Evolutionary conservation across 2,329 filamentous ascomycete genomes (phyloP).

Genomic region (Penicillium sp.): DNA sequence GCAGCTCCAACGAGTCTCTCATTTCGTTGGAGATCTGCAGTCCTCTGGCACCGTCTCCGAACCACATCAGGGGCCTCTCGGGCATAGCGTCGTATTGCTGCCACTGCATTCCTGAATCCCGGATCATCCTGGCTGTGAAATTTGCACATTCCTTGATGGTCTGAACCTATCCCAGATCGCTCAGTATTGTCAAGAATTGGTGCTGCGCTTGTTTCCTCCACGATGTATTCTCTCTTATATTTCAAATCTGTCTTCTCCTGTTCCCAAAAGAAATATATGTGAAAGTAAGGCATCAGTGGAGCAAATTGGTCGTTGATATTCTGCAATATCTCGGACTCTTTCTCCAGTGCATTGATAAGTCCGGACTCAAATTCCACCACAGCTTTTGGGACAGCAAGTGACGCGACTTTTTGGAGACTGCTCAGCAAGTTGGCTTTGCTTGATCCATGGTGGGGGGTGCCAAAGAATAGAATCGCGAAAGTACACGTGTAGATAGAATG

Average conservation of each 20-base stretch:
- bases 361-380: conserved; percentile 38
- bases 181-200: conserved; percentile 38
- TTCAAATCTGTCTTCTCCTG: conserved; percentile 37
- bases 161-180: conserved; percentile 33
- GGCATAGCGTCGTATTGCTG: conserved; percentile 8
- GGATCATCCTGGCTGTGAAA: conserved; percentile 26
- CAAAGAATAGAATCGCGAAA: conserved; percentile 38
- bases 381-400: conserved; percentile 27
- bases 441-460: conserved; percentile 39
- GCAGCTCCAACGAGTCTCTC: too few relatives aligned
- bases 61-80: conserved; percentile 6
- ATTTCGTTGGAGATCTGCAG: conserved; percentile 1
- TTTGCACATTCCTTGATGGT: conserved; percentile 32
- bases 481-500: conserved; percentile 41
- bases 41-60: conserved; percentile 1
- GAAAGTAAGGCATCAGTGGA: conserved; percentile 37
- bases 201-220: conserved; percentile 30
- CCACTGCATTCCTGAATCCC: conserved; percentile 27
- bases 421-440: conserved; percentile 29
- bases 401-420: conserved; percentile 27
- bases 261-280: conserved; percentile 44
- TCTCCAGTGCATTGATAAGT: conserved; percentile 55
- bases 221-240: conserved; percentile 33
- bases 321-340: conserved; percentile 42
- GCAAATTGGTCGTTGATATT: conserved; percentile 41